phyloP scores from a whole-genome alignment of 2,329 filamentous ascomycete genomes.

The Myriosclerotinia curreyana region DNA sequence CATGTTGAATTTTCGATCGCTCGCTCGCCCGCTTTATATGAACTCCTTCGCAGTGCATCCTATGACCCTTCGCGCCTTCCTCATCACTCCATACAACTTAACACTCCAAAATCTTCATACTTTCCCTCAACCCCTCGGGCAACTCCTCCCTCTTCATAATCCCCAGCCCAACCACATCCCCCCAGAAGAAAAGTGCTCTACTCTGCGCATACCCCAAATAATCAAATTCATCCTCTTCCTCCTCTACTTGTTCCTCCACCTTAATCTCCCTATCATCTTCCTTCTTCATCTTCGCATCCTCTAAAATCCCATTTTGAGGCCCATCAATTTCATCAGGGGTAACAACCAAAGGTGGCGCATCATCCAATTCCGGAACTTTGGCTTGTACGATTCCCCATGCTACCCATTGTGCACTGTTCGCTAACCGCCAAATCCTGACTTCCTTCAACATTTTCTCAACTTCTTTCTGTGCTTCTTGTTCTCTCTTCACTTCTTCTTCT shows the following conservation, averaged over 20 bases:
- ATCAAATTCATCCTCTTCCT: slow-evolving; percentile 73
- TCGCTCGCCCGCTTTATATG: no score
- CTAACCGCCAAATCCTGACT: slow-evolving; percentile 78
- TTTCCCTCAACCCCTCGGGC: slow-evolving; percentile 60
- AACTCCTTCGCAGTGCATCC: no score
- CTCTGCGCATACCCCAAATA: slow-evolving; percentile 91
- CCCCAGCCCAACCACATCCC: slow-evolving; percentile 76
- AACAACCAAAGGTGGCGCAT: slow-evolving; percentile 7
- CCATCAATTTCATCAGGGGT: slow-evolving; percentile 15
- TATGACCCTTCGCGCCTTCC: no score
- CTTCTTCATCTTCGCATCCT: neutral
- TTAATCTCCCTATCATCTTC: slow-evolving; percentile 23
- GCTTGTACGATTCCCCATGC: slow-evolving; percentile 97
- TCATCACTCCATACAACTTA: slow-evolving; percentile 37
- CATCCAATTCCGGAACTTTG: slow-evolving; percentile 67
- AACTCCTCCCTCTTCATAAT: slow-evolving; percentile 73
- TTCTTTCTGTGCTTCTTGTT: slow-evolving; percentile 63
- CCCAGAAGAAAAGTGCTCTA: slow-evolving; percentile 90
- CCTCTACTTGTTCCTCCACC: slow-evolving; percentile 31
- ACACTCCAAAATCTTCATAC: slow-evolving; percentile 68
- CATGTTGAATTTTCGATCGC: no score
- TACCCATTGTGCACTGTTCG: slow-evolving; percentile 87
- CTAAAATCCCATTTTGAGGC: slow-evolving; percentile 2
- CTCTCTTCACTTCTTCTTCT: slow-evolving; percentile 60
- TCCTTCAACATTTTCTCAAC: slow-evolving; percentile 72